Percentiles rank a stretch among this genome's conserved stretches.
phyloP scores from a whole-genome alignment of 225 moss, liverwort and hornwort species.

The Marchantia paleacea region DNA sequence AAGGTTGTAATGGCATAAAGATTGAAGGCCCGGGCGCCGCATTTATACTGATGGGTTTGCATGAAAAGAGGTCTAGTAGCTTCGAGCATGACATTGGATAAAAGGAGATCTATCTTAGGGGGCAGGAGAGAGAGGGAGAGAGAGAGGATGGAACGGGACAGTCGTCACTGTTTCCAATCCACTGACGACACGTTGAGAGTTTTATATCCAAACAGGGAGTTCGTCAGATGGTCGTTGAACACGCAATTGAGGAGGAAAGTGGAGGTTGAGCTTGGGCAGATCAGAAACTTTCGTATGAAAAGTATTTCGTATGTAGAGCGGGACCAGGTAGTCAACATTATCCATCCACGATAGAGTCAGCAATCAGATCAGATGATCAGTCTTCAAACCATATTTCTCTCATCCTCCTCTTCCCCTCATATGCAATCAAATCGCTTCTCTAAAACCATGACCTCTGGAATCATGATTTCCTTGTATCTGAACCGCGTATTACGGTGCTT shows the following conservation, averaged over 20 bases:
- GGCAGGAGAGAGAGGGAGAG: not conserved
- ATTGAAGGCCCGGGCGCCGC: not conserved
- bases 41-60: conserved; percentile 15
- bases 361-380: no score
- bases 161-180: not conserved
- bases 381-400: no score
- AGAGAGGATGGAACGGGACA: conserved; percentile 2
- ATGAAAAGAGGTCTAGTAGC: not conserved
- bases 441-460: no score
- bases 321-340: not conserved
- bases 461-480: no score
- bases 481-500: no score
- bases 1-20: conserved; percentile 6
- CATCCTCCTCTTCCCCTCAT: no score
- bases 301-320: conserved; percentile 7
- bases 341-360: no score
- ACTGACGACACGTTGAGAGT: not conserved
- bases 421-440: no score
- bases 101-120: not conserved
- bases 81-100: not conserved
- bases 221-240: conserved; percentile 9
- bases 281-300: not conserved
- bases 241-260: conserved; percentile 7
- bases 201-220: not conserved
- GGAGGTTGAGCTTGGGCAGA: conserved; percentile 16